Conservation (phyloP, 306 rosid genomes). For the Nissolia schottii region DNA sequence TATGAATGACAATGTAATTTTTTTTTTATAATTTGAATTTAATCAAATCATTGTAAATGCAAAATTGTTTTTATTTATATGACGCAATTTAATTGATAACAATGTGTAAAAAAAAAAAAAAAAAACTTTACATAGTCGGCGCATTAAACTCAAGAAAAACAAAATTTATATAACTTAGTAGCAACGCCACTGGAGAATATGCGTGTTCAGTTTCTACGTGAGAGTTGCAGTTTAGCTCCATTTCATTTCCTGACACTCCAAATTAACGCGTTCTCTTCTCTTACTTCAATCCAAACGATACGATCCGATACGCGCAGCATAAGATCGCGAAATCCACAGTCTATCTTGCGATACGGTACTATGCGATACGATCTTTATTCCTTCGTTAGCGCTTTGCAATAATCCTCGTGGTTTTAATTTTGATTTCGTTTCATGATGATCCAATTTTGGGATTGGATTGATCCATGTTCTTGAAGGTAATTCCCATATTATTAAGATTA, state of each 20-base stretch:
- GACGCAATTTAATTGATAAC: too few species aligned
- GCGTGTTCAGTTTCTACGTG: not conserved
- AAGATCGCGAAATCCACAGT: constrained; percentile 1
- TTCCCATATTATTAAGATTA: not conserved
- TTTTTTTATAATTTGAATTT: too few species aligned
- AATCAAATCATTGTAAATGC: too few species aligned
- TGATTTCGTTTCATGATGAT: not conserved
- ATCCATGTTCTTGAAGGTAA: not conserved
- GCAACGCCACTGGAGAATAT: constrained; percentile 22
- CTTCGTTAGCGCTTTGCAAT: not conserved
- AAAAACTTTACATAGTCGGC: too few species aligned
- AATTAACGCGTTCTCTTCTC: not conserved
- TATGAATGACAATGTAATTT: too few species aligned
- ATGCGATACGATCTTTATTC: not conserved
- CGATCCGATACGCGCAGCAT: not conserved
- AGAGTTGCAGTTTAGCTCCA: constrained; percentile 15
- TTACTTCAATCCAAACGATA: not conserved
- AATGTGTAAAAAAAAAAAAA: too few species aligned
- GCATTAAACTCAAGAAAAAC: too few species aligned
- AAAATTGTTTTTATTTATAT: too few species aligned
- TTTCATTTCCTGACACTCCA: not conserved
- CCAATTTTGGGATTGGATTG: not conserved
- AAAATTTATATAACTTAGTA: not conserved
- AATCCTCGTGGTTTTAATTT: not conserved
- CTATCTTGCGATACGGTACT: constrained; percentile 7